Conservation (phyloP, 2,329 filamentous ascomycete genomes). For the Neopestalotiopsis sp. region DNA sequence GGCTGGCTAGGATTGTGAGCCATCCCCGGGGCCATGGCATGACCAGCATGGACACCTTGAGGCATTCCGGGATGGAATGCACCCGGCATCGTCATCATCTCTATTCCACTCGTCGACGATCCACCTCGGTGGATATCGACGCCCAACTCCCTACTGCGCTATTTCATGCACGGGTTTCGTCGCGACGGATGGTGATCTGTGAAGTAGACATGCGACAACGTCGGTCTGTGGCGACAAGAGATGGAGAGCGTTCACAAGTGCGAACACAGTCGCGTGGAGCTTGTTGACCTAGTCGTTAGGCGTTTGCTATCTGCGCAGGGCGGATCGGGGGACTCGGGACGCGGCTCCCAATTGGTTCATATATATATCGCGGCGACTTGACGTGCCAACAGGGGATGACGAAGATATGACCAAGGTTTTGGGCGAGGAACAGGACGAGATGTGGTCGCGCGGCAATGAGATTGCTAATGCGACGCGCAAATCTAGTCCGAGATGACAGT, state of each 20-base stretch:
- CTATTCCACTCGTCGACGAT: conserved; percentile 49
- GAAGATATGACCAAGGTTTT: not conserved
- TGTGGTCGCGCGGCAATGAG: not conserved
- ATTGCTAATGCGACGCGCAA: not conserved
- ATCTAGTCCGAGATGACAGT: not conserved
- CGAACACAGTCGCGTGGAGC: not conserved
- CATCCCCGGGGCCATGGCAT: conserved; percentile 67
- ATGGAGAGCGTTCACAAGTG: not conserved
- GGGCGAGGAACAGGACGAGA: not conserved
- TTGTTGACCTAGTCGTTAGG: not conserved
- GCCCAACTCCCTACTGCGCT: conserved; percentile 42
- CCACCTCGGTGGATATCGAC: conserved; percentile 66
- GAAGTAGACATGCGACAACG: conserved; percentile 1
- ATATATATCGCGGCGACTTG: not conserved
- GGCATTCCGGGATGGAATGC: conserved; percentile 77
- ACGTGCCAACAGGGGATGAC: not conserved
- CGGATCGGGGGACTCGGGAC: not conserved
- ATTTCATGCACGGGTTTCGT: conserved; percentile 49
- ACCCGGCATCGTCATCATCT: conserved; percentile 75
- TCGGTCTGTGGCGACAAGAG: conserved; percentile 14
- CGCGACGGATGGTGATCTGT: conserved; percentile 6
- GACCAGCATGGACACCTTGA: conserved; percentile 67
- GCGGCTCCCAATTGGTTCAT: not conserved
- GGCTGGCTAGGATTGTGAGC: conserved; percentile 73
- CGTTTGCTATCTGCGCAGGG: not conserved